Percentiles rank a stretch among this genome's conserved stretches.
phyloP scores from a whole-genome alignment of 768 basidiomycete species.

The Tulasnella sp. region DNA sequence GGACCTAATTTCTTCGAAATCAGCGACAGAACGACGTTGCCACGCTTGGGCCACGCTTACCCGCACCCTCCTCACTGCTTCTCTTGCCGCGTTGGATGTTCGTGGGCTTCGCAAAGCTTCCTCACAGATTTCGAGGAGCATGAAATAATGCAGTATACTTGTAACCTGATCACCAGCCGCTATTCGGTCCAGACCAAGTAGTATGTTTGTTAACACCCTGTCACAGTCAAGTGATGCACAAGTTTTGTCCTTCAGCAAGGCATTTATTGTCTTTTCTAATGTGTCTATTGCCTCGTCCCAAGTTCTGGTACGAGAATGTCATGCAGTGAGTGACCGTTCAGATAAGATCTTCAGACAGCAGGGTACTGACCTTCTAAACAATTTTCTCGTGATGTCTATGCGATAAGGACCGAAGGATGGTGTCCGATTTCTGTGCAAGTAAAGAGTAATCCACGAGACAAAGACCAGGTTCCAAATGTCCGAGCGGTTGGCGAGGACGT shows the following conservation, averaged over 20 bases:
- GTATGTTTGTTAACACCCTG: not conserved
- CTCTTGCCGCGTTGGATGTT: not conserved
- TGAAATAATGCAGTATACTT: not conserved
- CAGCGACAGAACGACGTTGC: not conserved
- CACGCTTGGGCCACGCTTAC: not conserved
- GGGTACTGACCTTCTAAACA: not conserved
- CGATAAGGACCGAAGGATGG: constrained; percentile 38
- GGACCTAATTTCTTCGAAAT: too few species aligned
- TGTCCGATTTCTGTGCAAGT: not conserved
- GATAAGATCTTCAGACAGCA: too few species aligned
- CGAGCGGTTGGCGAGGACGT: not conserved
- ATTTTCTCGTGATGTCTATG: not conserved
- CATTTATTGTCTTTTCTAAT: not conserved
- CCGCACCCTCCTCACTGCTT: not conserved
- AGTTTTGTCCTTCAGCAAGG: not conserved
- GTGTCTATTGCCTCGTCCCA: not conserved
- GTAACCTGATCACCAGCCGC: not conserved
- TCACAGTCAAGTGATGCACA: not conserved
- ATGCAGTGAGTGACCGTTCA: not conserved
- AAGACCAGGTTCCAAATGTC: not conserved
- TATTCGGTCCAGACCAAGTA: not conserved
- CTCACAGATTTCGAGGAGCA: not conserved
- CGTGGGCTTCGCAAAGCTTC: not conserved
- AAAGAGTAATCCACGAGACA: not conserved
- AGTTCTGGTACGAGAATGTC: not conserved